Conservation (phyloP, 306 rosid species). For the Pueraria montana region DNA sequence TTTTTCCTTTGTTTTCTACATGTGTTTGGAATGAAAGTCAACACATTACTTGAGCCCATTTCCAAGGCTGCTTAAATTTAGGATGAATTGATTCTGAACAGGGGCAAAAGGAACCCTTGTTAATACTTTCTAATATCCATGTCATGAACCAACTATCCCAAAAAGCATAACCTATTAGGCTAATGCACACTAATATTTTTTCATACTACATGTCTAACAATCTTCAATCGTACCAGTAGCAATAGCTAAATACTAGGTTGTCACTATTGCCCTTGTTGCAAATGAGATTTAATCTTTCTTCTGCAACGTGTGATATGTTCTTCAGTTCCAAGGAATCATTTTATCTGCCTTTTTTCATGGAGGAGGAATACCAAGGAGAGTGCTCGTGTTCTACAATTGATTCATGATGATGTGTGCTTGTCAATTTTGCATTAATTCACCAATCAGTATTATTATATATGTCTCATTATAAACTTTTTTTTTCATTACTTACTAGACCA, state of each 20-base stretch:
- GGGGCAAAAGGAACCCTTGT: neutral
- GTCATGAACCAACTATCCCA: too few species aligned
- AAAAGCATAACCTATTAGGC: too few species aligned
- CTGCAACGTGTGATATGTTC: neutral
- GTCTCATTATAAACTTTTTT: neutral
- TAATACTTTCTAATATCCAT: too few species aligned
- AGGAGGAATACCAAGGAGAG: constrained; percentile 93
- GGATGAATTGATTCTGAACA: constrained; percentile 7
- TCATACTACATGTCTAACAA: too few species aligned
- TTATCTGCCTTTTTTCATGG: constrained; percentile 61
- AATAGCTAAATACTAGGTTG: too few species aligned
- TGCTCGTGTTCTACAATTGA: constrained; percentile 76
- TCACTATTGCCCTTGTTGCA: constrained; percentile 24
- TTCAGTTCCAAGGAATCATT: constrained; percentile 31
- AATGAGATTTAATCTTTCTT: constrained; percentile 17
- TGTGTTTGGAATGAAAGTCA: too few species aligned
- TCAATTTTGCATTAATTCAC: too few species aligned
- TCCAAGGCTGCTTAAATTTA: neutral
- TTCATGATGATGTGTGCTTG: constrained; percentile 95
- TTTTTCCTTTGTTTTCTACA: too few species aligned
- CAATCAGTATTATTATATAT: constrained; percentile 2
- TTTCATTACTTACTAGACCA: neutral
- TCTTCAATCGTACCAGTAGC: too few species aligned
- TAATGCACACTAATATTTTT: too few species aligned
- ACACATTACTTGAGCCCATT: neutral